Conservation (phyloP, 768 basidiomycete genomes). For the Lyophyllum decastes region DNA sequence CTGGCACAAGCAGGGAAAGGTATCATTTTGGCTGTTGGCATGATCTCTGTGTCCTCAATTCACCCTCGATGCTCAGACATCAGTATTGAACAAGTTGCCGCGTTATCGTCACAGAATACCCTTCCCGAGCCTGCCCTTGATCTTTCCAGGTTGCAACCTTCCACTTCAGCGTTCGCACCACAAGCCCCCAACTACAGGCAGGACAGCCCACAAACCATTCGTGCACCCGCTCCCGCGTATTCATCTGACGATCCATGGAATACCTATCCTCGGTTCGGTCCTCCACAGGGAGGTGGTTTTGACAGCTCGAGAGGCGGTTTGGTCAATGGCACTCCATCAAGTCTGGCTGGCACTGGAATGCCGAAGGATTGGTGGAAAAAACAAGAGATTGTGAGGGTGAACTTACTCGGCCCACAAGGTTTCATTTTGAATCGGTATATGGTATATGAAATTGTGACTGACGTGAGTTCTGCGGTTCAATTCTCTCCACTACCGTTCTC, state of each 20-base stretch:
- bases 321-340: slow-evolving; percentile 54
- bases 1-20: slow-evolving; percentile 84
- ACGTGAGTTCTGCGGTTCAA: slow-evolving; percentile 50
- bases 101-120: slow-evolving; percentile 73
- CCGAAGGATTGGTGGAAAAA: slow-evolving; percentile 88
- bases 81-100: slow-evolving; percentile 79
- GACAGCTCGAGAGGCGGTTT: slow-evolving; percentile 27
- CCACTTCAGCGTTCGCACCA: slow-evolving; percentile 48
- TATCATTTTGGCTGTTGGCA: slow-evolving; percentile 26
- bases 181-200: slow-evolving; percentile 44
- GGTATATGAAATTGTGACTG: slow-evolving; percentile 79
- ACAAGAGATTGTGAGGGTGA: slow-evolving; percentile 71
- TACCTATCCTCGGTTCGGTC: slow-evolving; percentile 37
- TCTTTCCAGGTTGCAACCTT: slow-evolving; percentile 55
- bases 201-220: slow-evolving; percentile 37
- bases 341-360: slow-evolving; percentile 68
- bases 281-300: slow-evolving; percentile 31
- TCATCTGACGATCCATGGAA: slow-evolving; percentile 74
- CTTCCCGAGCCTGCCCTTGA: slow-evolving; percentile 76
- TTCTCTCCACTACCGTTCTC: slow-evolving; percentile 1
- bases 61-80: slow-evolving; percentile 49
- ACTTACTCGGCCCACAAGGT: slow-evolving; percentile 84
- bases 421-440: slow-evolving; percentile 88
- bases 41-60: not conserved
- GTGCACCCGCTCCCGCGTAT: slow-evolving; percentile 50